These are phyloP conservation scores for Pseudocercospora macadamiae DNA, from an alignment of 2,329 filamentous ascomycete species.

Conservation along the genomic window DNA sequence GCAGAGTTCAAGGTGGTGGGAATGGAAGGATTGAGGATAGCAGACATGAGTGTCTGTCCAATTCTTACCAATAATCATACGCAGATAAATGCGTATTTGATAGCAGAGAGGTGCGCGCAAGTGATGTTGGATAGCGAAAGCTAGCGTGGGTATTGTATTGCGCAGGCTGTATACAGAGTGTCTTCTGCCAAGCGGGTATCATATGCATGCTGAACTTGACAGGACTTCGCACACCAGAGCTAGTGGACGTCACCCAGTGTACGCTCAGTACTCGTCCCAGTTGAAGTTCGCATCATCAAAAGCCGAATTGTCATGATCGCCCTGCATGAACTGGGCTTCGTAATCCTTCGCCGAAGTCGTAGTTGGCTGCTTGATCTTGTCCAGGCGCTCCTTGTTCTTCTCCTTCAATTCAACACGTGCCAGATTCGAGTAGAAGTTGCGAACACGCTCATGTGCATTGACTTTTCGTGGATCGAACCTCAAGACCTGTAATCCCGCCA, in stretches of 20 bases:
- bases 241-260: too few relatives aligned
- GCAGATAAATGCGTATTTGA: slow-evolving; percentile 58
- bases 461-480: slow-evolving; percentile 89
- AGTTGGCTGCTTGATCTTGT: slow-evolving; percentile 32
- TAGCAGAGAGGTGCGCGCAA: slow-evolving; percentile 49
- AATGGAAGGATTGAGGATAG: slow-evolving; percentile 44
- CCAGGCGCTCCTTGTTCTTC: slow-evolving; percentile 39
- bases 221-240: too few relatives aligned
- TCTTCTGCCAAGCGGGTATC: background rate
- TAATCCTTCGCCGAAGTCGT: slow-evolving; percentile 35
- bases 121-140: background rate
- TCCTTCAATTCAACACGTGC: slow-evolving; percentile 65
- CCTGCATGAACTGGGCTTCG: slow-evolving; percentile 36
- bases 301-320: slow-evolving; percentile 30
- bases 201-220: background rate
- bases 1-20: slow-evolving; percentile 44
- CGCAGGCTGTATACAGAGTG: background rate
- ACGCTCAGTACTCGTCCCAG: slow-evolving; percentile 17
- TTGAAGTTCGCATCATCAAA: slow-evolving; percentile 29
- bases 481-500: slow-evolving; percentile 83
- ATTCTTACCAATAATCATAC: slow-evolving; percentile 50
- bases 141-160: background rate
- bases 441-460: slow-evolving; percentile 87
- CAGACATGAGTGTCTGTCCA: slow-evolving; percentile 49
- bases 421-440: slow-evolving; percentile 81